A percentile compares a stretch with the other conserved stretches of the same genome.
phyloP scores from a whole-genome alignment of 176 grass and related monocot genomes.

The Hordeum vulgare region DNA sequence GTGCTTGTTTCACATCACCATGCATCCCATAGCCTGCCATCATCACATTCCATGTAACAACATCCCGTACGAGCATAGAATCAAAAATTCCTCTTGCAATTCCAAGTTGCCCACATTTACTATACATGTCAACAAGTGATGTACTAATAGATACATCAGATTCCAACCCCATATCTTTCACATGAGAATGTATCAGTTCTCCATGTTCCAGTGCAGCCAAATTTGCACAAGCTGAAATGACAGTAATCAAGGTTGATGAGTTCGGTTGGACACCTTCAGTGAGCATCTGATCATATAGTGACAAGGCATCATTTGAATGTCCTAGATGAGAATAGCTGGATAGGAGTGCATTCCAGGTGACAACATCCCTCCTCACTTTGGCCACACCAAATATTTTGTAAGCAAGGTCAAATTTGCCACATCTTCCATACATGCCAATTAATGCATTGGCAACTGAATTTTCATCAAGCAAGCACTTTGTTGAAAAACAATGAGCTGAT shows the following conservation, averaged over 20 bases:
- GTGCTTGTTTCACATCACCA: slow-evolving; percentile 49
- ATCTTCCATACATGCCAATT: slow-evolving; percentile 65
- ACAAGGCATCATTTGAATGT: slow-evolving; percentile 39
- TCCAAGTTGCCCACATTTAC: slow-evolving; percentile 63
- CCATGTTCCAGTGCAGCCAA: slow-evolving; percentile 39
- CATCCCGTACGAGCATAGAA: slow-evolving; percentile 58
- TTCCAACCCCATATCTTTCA: slow-evolving; percentile 46
- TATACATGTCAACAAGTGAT: slow-evolving; percentile 66
- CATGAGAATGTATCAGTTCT: slow-evolving; percentile 44
- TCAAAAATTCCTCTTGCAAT: slow-evolving; percentile 49
- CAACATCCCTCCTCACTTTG: slow-evolving; percentile 38
- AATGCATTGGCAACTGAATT: slow-evolving; percentile 57
- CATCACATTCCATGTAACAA: slow-evolving; percentile 77
- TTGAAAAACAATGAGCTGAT: slow-evolving; percentile 48
- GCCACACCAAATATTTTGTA: slow-evolving; percentile 34
- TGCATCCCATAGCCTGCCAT: slow-evolving; percentile 75
- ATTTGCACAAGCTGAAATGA: slow-evolving; percentile 55
- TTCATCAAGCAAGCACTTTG: slow-evolving; percentile 32
- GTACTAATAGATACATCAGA: slow-evolving; percentile 45
- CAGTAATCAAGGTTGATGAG: slow-evolving; percentile 38
- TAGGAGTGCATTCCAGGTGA: slow-evolving; percentile 65
- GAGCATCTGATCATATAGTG: slow-evolving; percentile 54
- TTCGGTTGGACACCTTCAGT: slow-evolving; percentile 47
- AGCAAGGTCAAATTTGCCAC: slow-evolving; percentile 44
- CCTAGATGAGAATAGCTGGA: slow-evolving; percentile 50